Conservation (phyloP, 1,284 basidiomycete genomes). For the Boletus calvinii region DNA sequence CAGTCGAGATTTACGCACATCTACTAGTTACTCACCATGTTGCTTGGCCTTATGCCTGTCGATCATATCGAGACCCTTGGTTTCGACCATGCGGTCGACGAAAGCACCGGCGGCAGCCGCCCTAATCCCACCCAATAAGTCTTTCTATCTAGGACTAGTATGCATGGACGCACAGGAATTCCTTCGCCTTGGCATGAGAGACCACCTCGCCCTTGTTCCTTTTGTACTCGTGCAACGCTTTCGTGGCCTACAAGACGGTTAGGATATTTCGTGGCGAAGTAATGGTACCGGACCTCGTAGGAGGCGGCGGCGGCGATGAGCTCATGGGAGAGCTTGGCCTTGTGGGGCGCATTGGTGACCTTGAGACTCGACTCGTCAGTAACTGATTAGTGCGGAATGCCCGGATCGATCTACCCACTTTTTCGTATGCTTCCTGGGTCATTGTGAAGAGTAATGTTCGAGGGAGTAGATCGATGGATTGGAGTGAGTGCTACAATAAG, state of each 20-base stretch:
- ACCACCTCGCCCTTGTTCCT: conserved; percentile 16
- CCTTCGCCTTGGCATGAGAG: conserved; percentile 22
- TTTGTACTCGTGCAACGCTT: conserved; percentile 25
- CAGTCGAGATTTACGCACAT: neutral
- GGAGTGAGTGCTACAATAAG: conserved; percentile 6
- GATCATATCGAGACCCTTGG: conserved; percentile 48
- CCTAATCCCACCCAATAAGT: conserved; percentile 13
- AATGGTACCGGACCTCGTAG: conserved; percentile 19
- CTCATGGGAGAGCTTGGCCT: conserved; percentile 32
- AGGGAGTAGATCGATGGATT: neutral
- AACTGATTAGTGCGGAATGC: neutral
- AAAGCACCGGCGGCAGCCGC: conserved; percentile 42
- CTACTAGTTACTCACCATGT: conserved; percentile 10
- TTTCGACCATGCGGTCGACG: conserved; percentile 47
- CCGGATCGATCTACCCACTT: conserved; percentile 10
- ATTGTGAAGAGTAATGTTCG: conserved; percentile 11
- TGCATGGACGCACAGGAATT: conserved; percentile 23
- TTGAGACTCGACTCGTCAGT: conserved; percentile 16
- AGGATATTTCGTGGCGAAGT: neutral
- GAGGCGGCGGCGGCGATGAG: conserved; percentile 31
- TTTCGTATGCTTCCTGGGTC: conserved; percentile 16
- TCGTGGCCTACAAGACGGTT: conserved; percentile 26
- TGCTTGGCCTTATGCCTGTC: conserved; percentile 40
- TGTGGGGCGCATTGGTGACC: conserved; percentile 38
- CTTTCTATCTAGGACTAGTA: too few species aligned